These are phyloP conservation scores for Hypseocharis bilobata DNA, from an alignment of 441 rosid genomes.

Conservation along the genomic window DNA sequence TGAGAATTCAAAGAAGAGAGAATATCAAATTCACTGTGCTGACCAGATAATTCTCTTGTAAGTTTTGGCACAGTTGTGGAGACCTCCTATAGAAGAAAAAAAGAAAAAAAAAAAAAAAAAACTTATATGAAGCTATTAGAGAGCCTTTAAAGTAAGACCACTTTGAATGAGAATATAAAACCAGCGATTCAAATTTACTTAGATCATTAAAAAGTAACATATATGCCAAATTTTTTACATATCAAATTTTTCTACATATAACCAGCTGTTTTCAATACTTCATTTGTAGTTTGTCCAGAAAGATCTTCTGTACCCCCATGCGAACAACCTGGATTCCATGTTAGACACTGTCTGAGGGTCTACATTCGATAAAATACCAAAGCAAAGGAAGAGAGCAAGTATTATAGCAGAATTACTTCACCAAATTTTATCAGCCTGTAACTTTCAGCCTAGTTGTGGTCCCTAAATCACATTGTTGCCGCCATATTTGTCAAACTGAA, in stretches of 20 bases:
- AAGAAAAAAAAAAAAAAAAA: slow-evolving; percentile 15
- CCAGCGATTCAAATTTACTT: not conserved
- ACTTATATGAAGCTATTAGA: not conserved
- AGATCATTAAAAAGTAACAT: not conserved
- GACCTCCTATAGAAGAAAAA: slow-evolving; percentile 52
- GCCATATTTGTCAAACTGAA: too few species aligned
- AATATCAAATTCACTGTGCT: slow-evolving; percentile 70
- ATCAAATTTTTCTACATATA: not conserved
- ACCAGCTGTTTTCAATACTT: not conserved
- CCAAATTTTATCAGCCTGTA: not conserved
- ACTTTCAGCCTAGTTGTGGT: not conserved
- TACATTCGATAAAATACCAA: not conserved
- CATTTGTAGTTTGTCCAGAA: not conserved
- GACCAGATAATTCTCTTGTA: slow-evolving; percentile 73
- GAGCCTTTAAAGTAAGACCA: not conserved
- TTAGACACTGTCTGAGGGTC: not conserved
- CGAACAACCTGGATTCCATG: not conserved
- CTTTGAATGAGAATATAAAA: not conserved
- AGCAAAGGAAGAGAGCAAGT: not conserved
- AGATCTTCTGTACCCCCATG: not conserved
- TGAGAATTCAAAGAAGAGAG: slow-evolving; percentile 95
- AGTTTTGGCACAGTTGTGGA: slow-evolving; percentile 69
- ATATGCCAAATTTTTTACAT: not conserved
- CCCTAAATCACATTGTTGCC: not conserved
- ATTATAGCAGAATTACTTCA: not conserved